phyloP scores from a whole-genome alignment of 2,329 filamentous ascomycete genomes.

The Pyrenochaeta sp. region DNA sequence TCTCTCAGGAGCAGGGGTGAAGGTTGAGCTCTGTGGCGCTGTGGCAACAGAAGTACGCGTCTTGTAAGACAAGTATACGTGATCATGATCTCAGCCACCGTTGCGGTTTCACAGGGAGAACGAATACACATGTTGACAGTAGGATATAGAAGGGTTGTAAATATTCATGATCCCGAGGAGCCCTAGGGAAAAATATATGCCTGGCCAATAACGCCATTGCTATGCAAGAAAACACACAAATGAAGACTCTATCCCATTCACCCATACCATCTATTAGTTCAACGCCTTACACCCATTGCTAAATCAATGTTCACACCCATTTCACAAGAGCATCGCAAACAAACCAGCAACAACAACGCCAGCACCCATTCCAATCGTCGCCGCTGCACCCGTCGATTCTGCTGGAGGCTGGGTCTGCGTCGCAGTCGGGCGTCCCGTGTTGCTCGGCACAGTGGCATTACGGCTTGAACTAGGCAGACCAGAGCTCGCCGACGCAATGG shows the following conservation, averaged over 20 bases:
- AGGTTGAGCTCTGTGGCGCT: slow-evolving; percentile 79
- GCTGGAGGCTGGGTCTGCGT: not conserved
- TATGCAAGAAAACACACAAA: not conserved
- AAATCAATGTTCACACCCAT: too few relatives aligned
- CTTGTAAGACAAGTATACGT: not conserved
- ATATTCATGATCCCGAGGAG: too few relatives aligned
- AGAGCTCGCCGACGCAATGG: slow-evolving; percentile 1
- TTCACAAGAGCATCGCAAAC: not conserved
- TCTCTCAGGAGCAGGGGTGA: slow-evolving; percentile 81
- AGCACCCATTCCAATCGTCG: not conserved
- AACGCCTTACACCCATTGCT: too few relatives aligned
- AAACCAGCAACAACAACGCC: not conserved
- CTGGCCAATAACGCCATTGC: not conserved
- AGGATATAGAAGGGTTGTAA: too few relatives aligned
- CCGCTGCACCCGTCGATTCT: not conserved
- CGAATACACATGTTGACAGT: too few relatives aligned
- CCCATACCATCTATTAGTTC: too few relatives aligned
- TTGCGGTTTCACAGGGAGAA: too few relatives aligned
- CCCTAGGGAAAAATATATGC: too few relatives aligned
- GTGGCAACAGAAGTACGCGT: slow-evolving; percentile 63
- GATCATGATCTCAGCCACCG: not conserved
- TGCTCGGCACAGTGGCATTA: slow-evolving; percentile 10
- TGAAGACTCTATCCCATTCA: not conserved
- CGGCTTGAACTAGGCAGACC: slow-evolving; percentile 1
- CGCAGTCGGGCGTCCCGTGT: slow-evolving; percentile 7